Base-by-base conservation (phyloP, 352 stramenopile species). In the Peronospora destructor region DNA sequence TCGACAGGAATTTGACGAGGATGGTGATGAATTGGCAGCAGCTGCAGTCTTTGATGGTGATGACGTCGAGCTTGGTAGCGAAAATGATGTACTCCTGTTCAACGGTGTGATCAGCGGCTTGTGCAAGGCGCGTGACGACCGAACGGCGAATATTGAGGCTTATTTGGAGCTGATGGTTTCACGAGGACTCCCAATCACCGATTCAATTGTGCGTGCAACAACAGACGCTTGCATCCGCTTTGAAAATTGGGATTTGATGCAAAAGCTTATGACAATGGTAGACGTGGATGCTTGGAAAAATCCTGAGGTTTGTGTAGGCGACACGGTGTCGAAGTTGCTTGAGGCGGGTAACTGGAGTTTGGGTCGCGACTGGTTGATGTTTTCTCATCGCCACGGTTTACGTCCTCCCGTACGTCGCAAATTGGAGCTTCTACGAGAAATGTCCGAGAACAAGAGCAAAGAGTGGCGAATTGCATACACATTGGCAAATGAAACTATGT, bases 91-190 rank as follows among this genome's bases (percentile, higher is more conserved):
- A 35, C 51, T 92, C 30, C 60, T 92, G 12, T 89, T 80, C 42
- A 87, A 85, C 48, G 82, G 82, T 37, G 72, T 87, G 23, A 87
- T 92, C 45, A 88, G 75, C 14, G 82, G 82, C 16, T 83, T 92
- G 35, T 73, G 66, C 36, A 92, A 92, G 53, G 74, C 82, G 5
- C 67, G 73, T 33, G 68, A 64, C 30, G 79, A 92, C 53, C 75
- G 87, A 53, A 86, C 79, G 10, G 44, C 53, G 6, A 75, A 84
- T 23, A 86, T 92, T 46, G 53, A 68, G 29, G 52, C 58, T 42
- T 89, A 87, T 49, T 49, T 92, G 29, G 44, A 65, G 3, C 64
- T 67, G 17, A 87, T 91, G 73, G 30, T 53, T 7, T 45, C 51
- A 25, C 71, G 67, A 12, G 61, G 65, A 7, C 63, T 90, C 33